These are phyloP conservation scores for Asparagopsis taxiformis DNA, from an alignment of 31 red algal species.

Conservation along the genomic window DNA sequence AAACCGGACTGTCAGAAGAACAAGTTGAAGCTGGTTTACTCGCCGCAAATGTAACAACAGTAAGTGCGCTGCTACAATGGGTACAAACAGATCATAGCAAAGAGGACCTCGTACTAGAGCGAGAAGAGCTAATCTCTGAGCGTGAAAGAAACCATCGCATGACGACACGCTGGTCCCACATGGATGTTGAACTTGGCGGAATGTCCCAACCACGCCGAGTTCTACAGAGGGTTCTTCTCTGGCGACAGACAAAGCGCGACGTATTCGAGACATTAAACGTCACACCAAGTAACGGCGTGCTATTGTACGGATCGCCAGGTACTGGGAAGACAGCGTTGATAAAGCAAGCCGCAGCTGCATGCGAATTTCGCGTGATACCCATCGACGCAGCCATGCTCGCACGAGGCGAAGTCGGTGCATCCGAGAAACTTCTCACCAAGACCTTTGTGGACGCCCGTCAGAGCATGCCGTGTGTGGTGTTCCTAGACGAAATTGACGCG, in stretches of 20 bases:
- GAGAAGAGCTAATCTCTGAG: too few species aligned
- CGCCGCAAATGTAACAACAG: too few species aligned
- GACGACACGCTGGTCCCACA: too few species aligned
- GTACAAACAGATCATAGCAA: too few species aligned
- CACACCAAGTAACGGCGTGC: slow-evolving; percentile 12
- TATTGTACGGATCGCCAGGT: slow-evolving; percentile 89
- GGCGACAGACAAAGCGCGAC: background rate
- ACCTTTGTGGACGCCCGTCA: slow-evolving; percentile 29
- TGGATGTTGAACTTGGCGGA: too few species aligned
- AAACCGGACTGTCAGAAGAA: too few species aligned
- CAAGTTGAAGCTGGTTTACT: too few species aligned
- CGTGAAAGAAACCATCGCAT: too few species aligned
- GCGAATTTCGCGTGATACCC: slow-evolving; percentile 4
- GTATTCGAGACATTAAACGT: slow-evolving; percentile 1
- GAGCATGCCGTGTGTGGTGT: slow-evolving; percentile 31
- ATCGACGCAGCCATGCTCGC: slow-evolving; percentile 61
- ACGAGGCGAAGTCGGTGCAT: slow-evolving; percentile 61
- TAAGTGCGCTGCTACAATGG: too few species aligned
- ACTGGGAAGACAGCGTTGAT: slow-evolving; percentile 88
- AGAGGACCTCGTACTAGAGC: too few species aligned
- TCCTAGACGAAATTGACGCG: slow-evolving; percentile 89
- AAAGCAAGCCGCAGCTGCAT: slow-evolving; percentile 26
- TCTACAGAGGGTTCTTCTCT: slow-evolving; percentile 22
- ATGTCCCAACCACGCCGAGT: too few species aligned
- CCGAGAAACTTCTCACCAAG: slow-evolving; percentile 42